These are phyloP conservation scores for Thalassiosira profunda DNA, from an alignment of 108 stramenopile genomes.

Conservation along the genomic window DNA sequence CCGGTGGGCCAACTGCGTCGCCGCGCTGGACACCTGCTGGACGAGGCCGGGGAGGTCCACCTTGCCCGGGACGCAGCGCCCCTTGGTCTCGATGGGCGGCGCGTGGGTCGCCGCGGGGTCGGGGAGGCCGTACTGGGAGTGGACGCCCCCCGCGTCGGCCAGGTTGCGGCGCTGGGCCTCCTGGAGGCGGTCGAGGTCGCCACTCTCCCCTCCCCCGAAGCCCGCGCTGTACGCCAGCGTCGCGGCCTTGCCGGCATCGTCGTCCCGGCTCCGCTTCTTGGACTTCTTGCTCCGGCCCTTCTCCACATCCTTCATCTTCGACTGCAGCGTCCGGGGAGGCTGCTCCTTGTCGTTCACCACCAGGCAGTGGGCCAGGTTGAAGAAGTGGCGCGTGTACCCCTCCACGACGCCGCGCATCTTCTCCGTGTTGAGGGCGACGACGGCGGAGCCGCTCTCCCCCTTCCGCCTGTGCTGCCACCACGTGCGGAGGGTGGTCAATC, in stretches of 20 bases:
- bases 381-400: slow-evolving; percentile 94
- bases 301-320: slow-evolving; percentile 86
- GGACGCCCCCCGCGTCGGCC: slow-evolving; percentile 57
- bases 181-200: slow-evolving; percentile 66
- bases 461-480: slow-evolving; percentile 96
- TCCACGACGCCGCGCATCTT: slow-evolving; percentile 94
- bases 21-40: slow-evolving; percentile 65
- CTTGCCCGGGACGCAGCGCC: slow-evolving; percentile 75
- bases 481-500: slow-evolving; percentile 85
- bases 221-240: slow-evolving; percentile 36
- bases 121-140: slow-evolving; percentile 10
- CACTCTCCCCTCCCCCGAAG: slow-evolving; percentile 10
- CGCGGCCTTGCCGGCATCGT: slow-evolving; percentile 39
- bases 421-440: slow-evolving; percentile 87
- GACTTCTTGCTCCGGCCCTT: slow-evolving; percentile 68
- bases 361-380: slow-evolving; percentile 84
- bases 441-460: slow-evolving; percentile 87
- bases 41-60: slow-evolving; percentile 75
- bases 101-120: neutral
- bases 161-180: slow-evolving; percentile 73
- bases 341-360: slow-evolving; percentile 88
- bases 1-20: slow-evolving; percentile 84
- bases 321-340: slow-evolving; percentile 77
- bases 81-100: slow-evolving; percentile 67
- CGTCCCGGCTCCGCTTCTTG: slow-evolving; percentile 61